These are phyloP conservation scores for Ophiorrhiza pumila DNA, from an alignment of 257 asterid genomes.

Conservation along the genomic window DNA sequence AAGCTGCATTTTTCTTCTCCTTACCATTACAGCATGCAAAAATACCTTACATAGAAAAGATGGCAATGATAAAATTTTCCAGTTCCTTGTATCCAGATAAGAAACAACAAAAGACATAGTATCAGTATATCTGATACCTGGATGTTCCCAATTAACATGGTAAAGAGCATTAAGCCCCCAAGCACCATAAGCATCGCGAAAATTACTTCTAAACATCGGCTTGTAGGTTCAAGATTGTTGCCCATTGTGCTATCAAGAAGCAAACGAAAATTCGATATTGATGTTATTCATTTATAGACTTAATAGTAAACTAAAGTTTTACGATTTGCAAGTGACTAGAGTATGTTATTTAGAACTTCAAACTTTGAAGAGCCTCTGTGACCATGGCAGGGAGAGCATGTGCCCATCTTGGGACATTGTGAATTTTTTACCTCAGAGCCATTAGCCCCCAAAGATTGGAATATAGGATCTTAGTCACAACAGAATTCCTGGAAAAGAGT, in stretches of 20 bases:
- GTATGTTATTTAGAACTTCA: neutral
- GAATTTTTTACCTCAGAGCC: constrained; percentile 32
- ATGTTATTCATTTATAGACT: neutral
- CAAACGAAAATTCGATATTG: neutral
- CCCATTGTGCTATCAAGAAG: constrained; percentile 25
- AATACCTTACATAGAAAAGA: constrained; percentile 21
- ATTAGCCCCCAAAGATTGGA: constrained; percentile 40
- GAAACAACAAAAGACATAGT: neutral
- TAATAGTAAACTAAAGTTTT: neutral
- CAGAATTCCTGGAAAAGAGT: constrained; percentile 15
- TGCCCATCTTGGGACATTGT: neutral
- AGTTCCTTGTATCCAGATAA: neutral
- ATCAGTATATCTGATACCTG: constrained; percentile 21
- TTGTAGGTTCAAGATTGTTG: constrained; percentile 32
- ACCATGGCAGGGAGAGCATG: neutral
- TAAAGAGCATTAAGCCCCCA: constrained; percentile 29
- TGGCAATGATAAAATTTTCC: neutral
- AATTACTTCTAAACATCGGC: constrained; percentile 24
- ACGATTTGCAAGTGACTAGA: neutral
- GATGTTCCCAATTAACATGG: constrained; percentile 35
- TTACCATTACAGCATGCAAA: constrained; percentile 30
- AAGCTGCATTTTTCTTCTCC: constrained; percentile 35
- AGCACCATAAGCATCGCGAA: constrained; percentile 29
- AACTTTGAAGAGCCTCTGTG: neutral
- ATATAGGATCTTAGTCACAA: constrained; percentile 21